These are phyloP conservation scores for Thermothelomyces thermophilus DNA, from an alignment of 2,329 filamentous ascomycete genomes.

Conservation along the genomic window DNA sequence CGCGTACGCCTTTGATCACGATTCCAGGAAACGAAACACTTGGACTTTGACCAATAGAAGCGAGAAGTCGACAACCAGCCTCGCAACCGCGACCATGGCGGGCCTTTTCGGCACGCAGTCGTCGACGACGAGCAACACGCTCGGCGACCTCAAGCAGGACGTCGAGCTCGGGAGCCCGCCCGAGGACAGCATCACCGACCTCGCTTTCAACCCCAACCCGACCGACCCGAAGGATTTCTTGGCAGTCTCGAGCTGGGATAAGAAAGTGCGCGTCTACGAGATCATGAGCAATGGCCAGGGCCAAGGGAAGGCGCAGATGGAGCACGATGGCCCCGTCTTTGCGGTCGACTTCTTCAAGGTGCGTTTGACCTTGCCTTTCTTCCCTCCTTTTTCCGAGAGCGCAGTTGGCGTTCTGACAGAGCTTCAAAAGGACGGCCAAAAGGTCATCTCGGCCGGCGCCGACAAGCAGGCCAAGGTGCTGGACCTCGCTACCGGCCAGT, in stretches of 20 bases:
- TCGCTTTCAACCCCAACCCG: constrained; percentile 58
- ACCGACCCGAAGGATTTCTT: constrained; percentile 63
- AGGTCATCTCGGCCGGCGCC: constrained; percentile 79
- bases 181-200: constrained; percentile 81
- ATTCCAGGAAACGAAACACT: background rate
- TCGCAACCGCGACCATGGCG: constrained; percentile 47
- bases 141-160: constrained; percentile 88
- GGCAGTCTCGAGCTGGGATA: constrained; percentile 92
- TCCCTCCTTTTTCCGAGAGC: too few relatives aligned
- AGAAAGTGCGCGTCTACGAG: constrained; percentile 95
- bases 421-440: constrained; percentile 69
- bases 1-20: background rate
- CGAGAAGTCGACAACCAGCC: background rate
- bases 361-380: constrained; percentile 28
- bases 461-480: constrained; percentile 88
- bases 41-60: background rate
- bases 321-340: constrained; percentile 79
- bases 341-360: constrained; percentile 85
- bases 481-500: constrained; percentile 64
- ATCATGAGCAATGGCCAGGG: constrained; percentile 71
- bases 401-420: background rate
- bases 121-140: constrained; percentile 57
- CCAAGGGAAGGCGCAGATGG: constrained; percentile 77
- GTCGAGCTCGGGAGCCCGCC: constrained; percentile 72
- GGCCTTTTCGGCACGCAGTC: constrained; percentile 53